Percentiles rank a stretch among this genome's conserved stretches.
Evolutionary conservation across 2,329 filamentous ascomycete genomes (phyloP).

Genomic region (Trichoderma sp.): DNA sequence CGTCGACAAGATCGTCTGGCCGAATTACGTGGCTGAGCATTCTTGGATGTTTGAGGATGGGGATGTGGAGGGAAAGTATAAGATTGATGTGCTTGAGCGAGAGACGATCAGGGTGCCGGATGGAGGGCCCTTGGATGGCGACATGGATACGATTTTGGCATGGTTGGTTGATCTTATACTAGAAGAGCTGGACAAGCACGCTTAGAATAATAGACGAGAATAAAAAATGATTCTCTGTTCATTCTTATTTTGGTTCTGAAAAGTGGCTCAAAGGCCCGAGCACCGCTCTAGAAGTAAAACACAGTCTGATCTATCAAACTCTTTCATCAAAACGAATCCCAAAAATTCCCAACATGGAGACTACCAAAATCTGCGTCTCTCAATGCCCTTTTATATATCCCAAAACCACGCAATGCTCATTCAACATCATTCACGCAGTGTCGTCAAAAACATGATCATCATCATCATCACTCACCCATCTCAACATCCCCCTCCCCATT

Average conservation of each 20-base stretch:
- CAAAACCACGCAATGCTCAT: neutral
- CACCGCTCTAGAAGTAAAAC: neutral
- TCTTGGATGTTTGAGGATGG: conserved; percentile 72
- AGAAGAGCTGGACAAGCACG: conserved; percentile 38
- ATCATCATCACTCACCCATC: neutral
- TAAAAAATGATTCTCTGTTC: neutral
- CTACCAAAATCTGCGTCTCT: neutral
- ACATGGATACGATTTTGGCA: conserved; percentile 60
- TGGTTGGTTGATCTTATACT: conserved; percentile 69
- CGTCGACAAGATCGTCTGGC: conserved; percentile 93
- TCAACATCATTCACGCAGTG: neutral
- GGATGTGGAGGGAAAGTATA: conserved; percentile 60
- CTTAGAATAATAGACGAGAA: neutral
- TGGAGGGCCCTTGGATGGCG: conserved; percentile 46
- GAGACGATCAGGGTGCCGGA: conserved; percentile 50
- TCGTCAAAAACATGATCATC: neutral
- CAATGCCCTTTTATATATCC: neutral
- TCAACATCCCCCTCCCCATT: conserved; percentile 9
- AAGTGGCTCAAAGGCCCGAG: neutral
- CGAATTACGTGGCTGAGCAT: conserved; percentile 83
- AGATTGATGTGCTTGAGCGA: conserved; percentile 42
- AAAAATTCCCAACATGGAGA: neutral
- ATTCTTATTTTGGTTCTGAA: neutral
- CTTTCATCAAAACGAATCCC: neutral
- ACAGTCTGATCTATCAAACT: neutral